Evolutionary conservation across 495 filamentous ascomycete species (phyloP), one percentile per base, ranked within the genome.

Genomic region (Penicillium desertorum): DNA sequence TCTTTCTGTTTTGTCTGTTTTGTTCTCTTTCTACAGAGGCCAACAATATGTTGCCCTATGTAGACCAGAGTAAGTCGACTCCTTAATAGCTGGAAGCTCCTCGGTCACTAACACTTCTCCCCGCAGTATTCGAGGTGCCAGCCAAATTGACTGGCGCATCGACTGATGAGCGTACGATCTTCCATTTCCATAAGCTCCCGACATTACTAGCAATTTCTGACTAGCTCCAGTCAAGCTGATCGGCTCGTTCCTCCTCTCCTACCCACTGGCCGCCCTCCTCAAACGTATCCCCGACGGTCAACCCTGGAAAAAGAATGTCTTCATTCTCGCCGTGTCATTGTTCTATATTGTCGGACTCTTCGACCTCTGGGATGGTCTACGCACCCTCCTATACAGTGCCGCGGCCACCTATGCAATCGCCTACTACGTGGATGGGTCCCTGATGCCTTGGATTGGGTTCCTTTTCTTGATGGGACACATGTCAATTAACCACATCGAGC

Each of bases 401-500:
- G 82, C 78, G 22, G 93, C 83, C 36, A 82, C 90, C 30, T 98
- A 98, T 69, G 76, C 80, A 54, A 96, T 98, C 62, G 87, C 94
- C 50, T 81, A 84, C 62, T 94, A 88, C 68, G 76, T 98, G 19
- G 80, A 90, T 48, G 91, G 91, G n/a, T 90, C 91, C 4, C 89
- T 92, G 72, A 98, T 98, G 94, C 95, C 95, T 76, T 98, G 94
- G 94, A 59, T 96, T 48, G 91, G 85, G 45, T 98, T 98, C 72
- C 81, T 90, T 52, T 97, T 93, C 72, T 67, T 95, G 52, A 98
- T 98, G 95, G 86, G 88, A 57, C 93, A 98, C 71, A 90, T 98
- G 89, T 90, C 92, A 39, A 68, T 91, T 60, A 95, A 83, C 69
- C 94, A 98, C 68, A 86, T 98, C 56, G 76, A 84, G 55, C 88